Percentiles rank a stretch among this genome's conserved stretches.
Evolutionary conservation across 2,329 filamentous ascomycete species (phyloP).

Genomic region (Penicillium hordei): DNA sequence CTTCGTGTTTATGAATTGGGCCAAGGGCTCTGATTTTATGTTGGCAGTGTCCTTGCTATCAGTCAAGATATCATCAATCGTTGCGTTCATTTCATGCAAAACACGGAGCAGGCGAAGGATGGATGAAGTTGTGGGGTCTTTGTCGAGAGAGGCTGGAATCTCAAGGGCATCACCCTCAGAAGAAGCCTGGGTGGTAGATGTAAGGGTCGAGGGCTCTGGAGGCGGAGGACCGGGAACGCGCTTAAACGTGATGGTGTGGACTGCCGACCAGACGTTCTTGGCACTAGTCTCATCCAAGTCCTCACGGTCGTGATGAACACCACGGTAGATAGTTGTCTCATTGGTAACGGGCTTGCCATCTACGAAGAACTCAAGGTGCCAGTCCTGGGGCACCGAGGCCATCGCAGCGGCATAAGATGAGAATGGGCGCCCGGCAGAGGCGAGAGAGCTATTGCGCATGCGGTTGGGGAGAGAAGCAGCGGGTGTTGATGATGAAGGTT

Average conservation of each 20-base stretch:
- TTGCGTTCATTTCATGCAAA: constrained; percentile 87
- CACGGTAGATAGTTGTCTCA: constrained; percentile 93
- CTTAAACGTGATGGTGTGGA: constrained; percentile 90
- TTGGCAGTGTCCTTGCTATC: constrained; percentile 71
- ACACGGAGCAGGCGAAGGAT: constrained; percentile 88
- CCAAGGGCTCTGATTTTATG: constrained; percentile 76
- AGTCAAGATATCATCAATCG: constrained; percentile 84
- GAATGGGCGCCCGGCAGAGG: constrained; percentile 59
- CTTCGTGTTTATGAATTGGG: constrained; percentile 98
- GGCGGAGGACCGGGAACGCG: constrained; percentile 81
- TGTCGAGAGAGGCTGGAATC: constrained; percentile 75
- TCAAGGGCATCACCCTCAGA: constrained; percentile 57
- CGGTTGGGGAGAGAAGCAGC: constrained; percentile 22
- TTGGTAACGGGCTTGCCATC: constrained; percentile 80
- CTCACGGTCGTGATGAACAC: constrained; percentile 72
- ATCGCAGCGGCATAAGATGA: constrained; percentile 79
- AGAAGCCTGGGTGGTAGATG: constrained; percentile 52
- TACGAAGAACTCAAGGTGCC: constrained; percentile 95
- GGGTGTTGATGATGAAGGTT: constrained; percentile 40
- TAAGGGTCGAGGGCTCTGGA: constrained; percentile 65
- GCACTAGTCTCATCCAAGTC: constrained; percentile 64
- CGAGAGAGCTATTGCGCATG: constrained; percentile 47
- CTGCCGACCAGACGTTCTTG: constrained; percentile 82
- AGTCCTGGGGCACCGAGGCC: constrained; percentile 79
- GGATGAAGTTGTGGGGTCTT: constrained; percentile 78